Evolutionary conservation across 208 protist species (phyloP).

Genomic region (Jaenimonas drosophilae): DNA sequence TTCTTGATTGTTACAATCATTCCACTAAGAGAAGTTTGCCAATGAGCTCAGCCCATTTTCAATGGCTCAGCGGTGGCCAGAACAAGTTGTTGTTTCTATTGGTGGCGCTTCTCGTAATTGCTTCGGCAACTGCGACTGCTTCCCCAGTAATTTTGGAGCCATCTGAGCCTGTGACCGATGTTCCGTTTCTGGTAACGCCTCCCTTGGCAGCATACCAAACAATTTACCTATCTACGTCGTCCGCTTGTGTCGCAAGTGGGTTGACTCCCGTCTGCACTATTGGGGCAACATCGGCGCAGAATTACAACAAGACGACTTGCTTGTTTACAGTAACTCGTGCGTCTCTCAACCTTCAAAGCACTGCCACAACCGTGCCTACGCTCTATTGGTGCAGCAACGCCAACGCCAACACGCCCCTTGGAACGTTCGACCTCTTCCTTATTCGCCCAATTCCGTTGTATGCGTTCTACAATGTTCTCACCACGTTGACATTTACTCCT

Average conservation of each 20-base stretch:
- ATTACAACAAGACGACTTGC: constrained; percentile 25
- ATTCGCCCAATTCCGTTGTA: constrained; percentile 19
- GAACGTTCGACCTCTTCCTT: constrained; percentile 16
- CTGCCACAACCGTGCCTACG: constrained; percentile 13
- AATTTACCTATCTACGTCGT: constrained; percentile 24
- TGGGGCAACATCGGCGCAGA: constrained; percentile 6
- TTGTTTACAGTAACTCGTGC: constrained; percentile 26
- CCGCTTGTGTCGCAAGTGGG: constrained; percentile 8
- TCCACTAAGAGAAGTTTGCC: constrained; percentile 1
- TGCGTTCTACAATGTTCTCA: constrained; percentile 6
- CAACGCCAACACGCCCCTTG: constrained; percentile 7
- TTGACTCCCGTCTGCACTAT: constrained; percentile 24
- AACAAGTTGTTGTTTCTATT: not conserved
- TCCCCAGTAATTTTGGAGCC: constrained; percentile 18
- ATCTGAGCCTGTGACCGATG: constrained; percentile 28
- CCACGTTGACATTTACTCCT: constrained; percentile 18
- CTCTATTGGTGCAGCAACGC: constrained; percentile 47
- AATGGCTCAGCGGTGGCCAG: too few species aligned
- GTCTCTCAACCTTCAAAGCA: constrained; percentile 12
- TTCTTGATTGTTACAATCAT: constrained; percentile 7
- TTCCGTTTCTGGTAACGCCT: constrained; percentile 33
- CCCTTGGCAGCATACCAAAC: constrained; percentile 8
- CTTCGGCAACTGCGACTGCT: constrained; percentile 1
- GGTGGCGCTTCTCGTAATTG: not conserved
- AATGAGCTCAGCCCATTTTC: too few species aligned